Conservation (phyloP, 1,284 basidiomycete genomes). For the Rhodotorula sp. region DNA sequence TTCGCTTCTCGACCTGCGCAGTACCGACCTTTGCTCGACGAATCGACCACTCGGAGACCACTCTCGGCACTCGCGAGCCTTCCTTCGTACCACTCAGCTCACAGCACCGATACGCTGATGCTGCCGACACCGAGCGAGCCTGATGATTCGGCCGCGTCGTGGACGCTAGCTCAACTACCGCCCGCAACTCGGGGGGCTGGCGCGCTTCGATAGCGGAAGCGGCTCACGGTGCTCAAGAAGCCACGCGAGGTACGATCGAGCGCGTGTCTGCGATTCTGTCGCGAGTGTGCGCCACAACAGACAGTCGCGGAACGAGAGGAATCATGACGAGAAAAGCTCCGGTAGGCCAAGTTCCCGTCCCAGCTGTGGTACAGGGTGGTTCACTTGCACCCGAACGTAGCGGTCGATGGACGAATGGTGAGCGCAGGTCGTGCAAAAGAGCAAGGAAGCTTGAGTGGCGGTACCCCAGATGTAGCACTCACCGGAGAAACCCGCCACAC, state of each 20-base stretch:
- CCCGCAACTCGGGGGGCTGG: too few species aligned
- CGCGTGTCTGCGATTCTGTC: background rate
- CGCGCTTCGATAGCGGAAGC: too few species aligned
- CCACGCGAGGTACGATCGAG: background rate
- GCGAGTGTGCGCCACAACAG: background rate
- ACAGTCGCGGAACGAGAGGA: background rate
- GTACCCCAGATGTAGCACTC: too few species aligned
- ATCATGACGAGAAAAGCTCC: background rate
- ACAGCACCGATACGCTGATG: slow-evolving; percentile 18
- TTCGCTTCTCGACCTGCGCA: background rate
- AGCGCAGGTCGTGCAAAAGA: slow-evolving; percentile 17
- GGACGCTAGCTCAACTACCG: too few species aligned
- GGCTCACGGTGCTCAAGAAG: too few species aligned
- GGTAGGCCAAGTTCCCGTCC: background rate
- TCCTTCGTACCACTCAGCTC: slow-evolving; percentile 13
- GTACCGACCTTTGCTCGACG: background rate
- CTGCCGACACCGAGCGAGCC: slow-evolving; percentile 1
- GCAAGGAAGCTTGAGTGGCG: background rate
- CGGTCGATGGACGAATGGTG: slow-evolving; percentile 29
- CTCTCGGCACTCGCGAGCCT: background rate
- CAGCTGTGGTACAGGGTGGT: too few species aligned
- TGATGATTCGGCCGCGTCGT: background rate
- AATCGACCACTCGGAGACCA: background rate
- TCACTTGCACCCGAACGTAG: background rate
- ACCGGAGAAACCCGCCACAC: too few species aligned